These are phyloP conservation scores for Endocalyx cinctus DNA, from an alignment of 2,329 filamentous ascomycete genomes.

Conservation along the genomic window DNA sequence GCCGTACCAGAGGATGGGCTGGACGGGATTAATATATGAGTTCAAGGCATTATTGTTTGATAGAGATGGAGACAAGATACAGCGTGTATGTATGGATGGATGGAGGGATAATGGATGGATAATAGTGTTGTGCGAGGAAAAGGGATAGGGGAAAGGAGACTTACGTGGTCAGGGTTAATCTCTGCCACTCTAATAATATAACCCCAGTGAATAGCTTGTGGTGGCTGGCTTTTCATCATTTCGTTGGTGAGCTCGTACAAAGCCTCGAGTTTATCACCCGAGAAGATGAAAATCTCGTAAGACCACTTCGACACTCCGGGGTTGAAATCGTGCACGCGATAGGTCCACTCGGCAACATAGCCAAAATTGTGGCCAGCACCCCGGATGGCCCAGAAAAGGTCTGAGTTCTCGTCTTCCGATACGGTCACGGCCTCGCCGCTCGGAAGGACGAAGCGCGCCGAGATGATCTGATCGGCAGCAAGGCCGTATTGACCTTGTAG, in stretches of 20 bases:
- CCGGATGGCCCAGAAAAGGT: conserved; percentile 18
- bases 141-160: too few species aligned
- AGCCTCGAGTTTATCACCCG: conserved; percentile 14
- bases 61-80: too few species aligned
- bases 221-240: conserved; percentile 11
- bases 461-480: conserved; percentile 14
- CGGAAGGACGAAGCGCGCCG: conserved; percentile 11
- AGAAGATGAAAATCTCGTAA: conserved; percentile 16
- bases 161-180: conserved; percentile 13
- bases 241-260: conserved; percentile 10
- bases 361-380: conserved; percentile 20
- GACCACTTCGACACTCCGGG: conserved; percentile 9
- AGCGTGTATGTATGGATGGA: too few species aligned
- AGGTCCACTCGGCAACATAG: conserved; percentile 13
- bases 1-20: conserved; percentile 18
- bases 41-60: too few species aligned
- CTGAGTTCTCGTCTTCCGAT: conserved; percentile 21
- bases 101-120: too few species aligned
- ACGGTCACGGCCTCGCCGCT: conserved; percentile 13
- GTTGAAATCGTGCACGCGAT: conserved; percentile 8
- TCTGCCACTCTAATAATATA: conserved; percentile 13
- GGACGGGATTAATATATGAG: neutral
- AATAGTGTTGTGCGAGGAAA: neutral
- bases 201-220: conserved; percentile 11
- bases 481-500: conserved; percentile 18